Evolutionary conservation across 176 grass and related monocot genomes (phyloP).

Genomic region (Oryza punctata): DNA sequence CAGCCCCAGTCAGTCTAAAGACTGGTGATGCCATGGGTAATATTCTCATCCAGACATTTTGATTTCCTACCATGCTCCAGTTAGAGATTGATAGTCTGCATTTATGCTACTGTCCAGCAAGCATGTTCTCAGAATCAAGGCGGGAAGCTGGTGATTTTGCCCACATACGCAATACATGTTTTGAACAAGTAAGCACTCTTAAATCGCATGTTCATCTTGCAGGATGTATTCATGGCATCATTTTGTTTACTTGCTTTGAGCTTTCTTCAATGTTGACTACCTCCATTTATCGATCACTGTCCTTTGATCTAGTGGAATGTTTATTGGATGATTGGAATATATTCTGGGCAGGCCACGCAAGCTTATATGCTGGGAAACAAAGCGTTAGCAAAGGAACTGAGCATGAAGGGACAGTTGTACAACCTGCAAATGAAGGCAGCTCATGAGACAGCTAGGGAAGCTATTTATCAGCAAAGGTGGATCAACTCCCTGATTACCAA

Average conservation of each 20-base stretch:
- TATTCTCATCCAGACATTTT: constrained; percentile 31
- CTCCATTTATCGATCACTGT: neutral
- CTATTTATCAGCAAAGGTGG: constrained; percentile 54
- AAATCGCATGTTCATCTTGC: neutral
- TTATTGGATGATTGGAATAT: neutral
- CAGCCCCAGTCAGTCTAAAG: constrained; percentile 54
- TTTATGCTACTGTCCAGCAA: constrained; percentile 31
- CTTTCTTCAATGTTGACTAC: neutral
- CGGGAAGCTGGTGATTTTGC: constrained; percentile 64
- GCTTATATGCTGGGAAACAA: constrained; percentile 64
- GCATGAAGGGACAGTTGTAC: constrained; percentile 57
- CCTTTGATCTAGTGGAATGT: neutral
- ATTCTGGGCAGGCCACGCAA: constrained; percentile 44
- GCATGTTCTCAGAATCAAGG: constrained; percentile 55
- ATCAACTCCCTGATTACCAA: constrained; percentile 14
- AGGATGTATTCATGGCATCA: neutral
- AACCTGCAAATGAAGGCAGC: constrained; percentile 63
- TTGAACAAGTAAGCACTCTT: constrained; percentile 59
- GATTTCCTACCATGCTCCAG: neutral
- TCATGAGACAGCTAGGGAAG: constrained; percentile 63
- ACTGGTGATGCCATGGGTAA: constrained; percentile 63
- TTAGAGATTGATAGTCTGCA: neutral
- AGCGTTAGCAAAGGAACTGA: constrained; percentile 62
- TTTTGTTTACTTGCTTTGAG: neutral
- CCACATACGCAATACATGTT: constrained; percentile 56